These are phyloP conservation scores for Scleromitrula shiraiana DNA, from an alignment of 2,329 filamentous ascomycete species.

Conservation along the genomic window DNA sequence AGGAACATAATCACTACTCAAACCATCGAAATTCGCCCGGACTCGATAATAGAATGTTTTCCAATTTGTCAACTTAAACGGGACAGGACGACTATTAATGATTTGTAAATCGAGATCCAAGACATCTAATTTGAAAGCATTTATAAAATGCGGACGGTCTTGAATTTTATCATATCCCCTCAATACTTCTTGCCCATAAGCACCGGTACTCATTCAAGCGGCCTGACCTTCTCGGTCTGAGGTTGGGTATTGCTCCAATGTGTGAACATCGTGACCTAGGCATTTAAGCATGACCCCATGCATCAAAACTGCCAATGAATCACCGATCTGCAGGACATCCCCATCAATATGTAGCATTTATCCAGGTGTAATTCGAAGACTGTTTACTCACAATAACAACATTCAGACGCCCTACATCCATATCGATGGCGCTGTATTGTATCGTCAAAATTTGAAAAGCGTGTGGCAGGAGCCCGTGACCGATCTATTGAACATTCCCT, in stretches of 20 bases:
- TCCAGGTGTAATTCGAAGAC: no score
- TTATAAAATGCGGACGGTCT: not conserved
- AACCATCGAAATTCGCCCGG: constrained; percentile 18
- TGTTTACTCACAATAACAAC: not conserved
- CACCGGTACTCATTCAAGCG: constrained; percentile 12
- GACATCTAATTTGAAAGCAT: constrained; percentile 1
- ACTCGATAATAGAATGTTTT: constrained; percentile 16
- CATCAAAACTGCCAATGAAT: constrained; percentile 13
- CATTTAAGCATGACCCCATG: constrained; percentile 10
- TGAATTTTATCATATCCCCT: not conserved
- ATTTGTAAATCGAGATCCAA: constrained; percentile 9
- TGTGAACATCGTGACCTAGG: constrained; percentile 12
- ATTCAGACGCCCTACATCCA: not conserved
- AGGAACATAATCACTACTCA: constrained; percentile 5
- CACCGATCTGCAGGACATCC: not conserved
- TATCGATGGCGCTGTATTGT: no score
- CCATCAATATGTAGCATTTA: not conserved
- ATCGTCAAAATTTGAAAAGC: no score
- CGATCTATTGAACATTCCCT: no score
- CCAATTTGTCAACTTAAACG: constrained; percentile 10
- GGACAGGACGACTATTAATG: not conserved
- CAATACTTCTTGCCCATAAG: not conserved
- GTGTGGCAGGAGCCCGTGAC: no score
- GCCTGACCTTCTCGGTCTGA: constrained; percentile 9
- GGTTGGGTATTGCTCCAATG: constrained; percentile 12